These are phyloP conservation scores for Paraglomus occultum DNA, from an alignment of 192 early-diverging fungal genomes.

Conservation along the genomic window DNA sequence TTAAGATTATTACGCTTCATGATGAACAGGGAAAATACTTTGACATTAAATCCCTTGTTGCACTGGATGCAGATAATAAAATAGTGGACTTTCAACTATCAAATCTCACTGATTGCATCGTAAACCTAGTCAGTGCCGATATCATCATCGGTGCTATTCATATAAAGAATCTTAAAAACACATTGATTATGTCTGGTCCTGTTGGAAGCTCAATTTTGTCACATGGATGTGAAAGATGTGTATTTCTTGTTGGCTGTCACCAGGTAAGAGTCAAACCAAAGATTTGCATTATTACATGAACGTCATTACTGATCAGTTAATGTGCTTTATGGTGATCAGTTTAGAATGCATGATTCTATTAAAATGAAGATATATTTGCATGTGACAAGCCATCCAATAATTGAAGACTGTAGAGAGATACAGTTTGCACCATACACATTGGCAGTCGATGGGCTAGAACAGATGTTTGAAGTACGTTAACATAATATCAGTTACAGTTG, in stretches of 20 bases:
- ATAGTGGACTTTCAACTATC: constrained; percentile 59
- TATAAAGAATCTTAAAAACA: constrained; percentile 62
- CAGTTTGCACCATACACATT: constrained; percentile 65
- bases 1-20: constrained; percentile 39
- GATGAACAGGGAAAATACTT: constrained; percentile 34
- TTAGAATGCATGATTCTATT: constrained; percentile 76
- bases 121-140: constrained; percentile 56
- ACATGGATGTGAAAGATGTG: constrained; percentile 60
- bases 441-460: constrained; percentile 33
- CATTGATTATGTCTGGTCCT: constrained; percentile 61
- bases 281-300: constrained; percentile 9
- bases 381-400: constrained; percentile 79
- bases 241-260: constrained; percentile 68
- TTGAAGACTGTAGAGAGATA: constrained; percentile 74
- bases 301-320: not conserved
- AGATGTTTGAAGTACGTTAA: constrained; percentile 33
- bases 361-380: constrained; percentile 64
- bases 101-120: constrained; percentile 57
- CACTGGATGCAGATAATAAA: constrained; percentile 1
- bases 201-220: constrained; percentile 73
- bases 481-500: not conserved
- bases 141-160: constrained; percentile 68
- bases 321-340: constrained; percentile 42
- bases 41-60: constrained; percentile 34
- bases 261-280: constrained; percentile 55